These are phyloP conservation scores for Zancudomyces culisetae DNA, from an alignment of 371 early-diverging fungal genomes.

Conservation along the genomic window DNA sequence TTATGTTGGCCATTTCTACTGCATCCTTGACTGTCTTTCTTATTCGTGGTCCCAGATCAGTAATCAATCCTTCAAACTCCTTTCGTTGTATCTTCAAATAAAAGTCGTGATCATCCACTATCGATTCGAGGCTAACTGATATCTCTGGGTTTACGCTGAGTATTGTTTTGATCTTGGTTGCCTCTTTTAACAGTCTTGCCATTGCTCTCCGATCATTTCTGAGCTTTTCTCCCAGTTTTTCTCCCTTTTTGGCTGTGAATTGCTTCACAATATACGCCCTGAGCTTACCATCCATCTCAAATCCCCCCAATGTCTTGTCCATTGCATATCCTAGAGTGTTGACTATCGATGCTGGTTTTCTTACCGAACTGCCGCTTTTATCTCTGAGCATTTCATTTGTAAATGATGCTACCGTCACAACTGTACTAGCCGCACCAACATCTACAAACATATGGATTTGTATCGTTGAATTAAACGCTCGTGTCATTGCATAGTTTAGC, in stretches of 20 bases:
- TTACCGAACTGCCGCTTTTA: not conserved
- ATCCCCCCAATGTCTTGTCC: slow-evolving; percentile 76
- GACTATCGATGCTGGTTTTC: slow-evolving; percentile 34
- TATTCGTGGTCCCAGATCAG: slow-evolving; percentile 52
- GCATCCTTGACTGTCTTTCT: slow-evolving; percentile 48
- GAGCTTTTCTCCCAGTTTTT: slow-evolving; percentile 15
- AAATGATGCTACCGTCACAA: slow-evolving; percentile 69
- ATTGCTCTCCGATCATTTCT: slow-evolving; percentile 49
- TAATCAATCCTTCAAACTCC: slow-evolving; percentile 41
- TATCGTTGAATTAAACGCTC: slow-evolving; percentile 38
- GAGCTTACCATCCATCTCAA: slow-evolving; percentile 60
- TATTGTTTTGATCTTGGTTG: slow-evolving; percentile 85
- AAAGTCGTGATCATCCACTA: slow-evolving; percentile 77
- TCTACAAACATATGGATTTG: slow-evolving; percentile 85
- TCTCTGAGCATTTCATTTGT: slow-evolving; percentile 16
- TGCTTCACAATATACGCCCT: slow-evolving; percentile 49
- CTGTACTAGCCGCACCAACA: slow-evolving; percentile 90
- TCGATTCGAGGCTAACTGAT: slow-evolving; percentile 53
- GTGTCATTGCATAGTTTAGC: slow-evolving; percentile 70
- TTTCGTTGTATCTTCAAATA: slow-evolving; percentile 48
- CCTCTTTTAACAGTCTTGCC: slow-evolving; percentile 75
- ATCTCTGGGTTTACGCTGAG: slow-evolving; percentile 83
- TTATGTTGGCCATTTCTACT: slow-evolving; percentile 41
- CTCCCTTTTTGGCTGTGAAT: slow-evolving; percentile 38
- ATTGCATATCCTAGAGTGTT: slow-evolving; percentile 64